phyloP scores from a whole-genome alignment of 148 eudicot species.

The Talinum fruticosum region DNA sequence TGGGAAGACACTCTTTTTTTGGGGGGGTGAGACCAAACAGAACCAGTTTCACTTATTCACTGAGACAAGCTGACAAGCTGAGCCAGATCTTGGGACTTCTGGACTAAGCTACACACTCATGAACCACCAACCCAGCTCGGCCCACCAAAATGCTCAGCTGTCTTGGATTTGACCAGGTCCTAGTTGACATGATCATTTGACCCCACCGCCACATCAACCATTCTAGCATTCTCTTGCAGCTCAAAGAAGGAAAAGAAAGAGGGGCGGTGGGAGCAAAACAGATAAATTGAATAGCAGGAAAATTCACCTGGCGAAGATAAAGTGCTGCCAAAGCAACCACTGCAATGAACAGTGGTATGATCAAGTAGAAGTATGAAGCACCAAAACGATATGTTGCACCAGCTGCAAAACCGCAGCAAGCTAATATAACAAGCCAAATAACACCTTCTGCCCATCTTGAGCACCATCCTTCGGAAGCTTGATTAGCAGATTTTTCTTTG shows the following conservation, averaged over 20 bases:
- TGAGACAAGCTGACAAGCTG: too few species aligned
- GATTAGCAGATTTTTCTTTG: conserved; percentile 49
- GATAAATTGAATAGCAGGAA: background rate
- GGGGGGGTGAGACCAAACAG: too few species aligned
- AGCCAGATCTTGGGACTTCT: too few species aligned
- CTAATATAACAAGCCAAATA: conserved; percentile 54
- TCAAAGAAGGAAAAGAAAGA: background rate
- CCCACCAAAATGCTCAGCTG: too few species aligned
- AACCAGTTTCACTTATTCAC: too few species aligned
- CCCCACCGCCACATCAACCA: too few species aligned
- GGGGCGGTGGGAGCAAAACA: conserved; percentile 5
- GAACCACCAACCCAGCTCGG: too few species aligned
- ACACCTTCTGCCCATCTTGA: conserved; percentile 79
- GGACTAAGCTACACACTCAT: too few species aligned
- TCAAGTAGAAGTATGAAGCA: conserved; percentile 50
- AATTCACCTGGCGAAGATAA: conserved; percentile 73
- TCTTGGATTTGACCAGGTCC: too few species aligned
- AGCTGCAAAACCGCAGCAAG: conserved; percentile 72
- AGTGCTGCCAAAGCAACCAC: conserved; percentile 52
- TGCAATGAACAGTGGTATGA: conserved; percentile 55
- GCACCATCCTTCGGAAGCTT: conserved; percentile 41
- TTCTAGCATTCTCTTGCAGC: too few species aligned
- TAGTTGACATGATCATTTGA: too few species aligned
- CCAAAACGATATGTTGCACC: conserved; percentile 72
- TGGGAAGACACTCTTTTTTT: too few species aligned